Evolutionary conservation across 2,329 filamentous ascomycete genomes (phyloP).

Genomic region (Trichoderma sp.): DNA sequence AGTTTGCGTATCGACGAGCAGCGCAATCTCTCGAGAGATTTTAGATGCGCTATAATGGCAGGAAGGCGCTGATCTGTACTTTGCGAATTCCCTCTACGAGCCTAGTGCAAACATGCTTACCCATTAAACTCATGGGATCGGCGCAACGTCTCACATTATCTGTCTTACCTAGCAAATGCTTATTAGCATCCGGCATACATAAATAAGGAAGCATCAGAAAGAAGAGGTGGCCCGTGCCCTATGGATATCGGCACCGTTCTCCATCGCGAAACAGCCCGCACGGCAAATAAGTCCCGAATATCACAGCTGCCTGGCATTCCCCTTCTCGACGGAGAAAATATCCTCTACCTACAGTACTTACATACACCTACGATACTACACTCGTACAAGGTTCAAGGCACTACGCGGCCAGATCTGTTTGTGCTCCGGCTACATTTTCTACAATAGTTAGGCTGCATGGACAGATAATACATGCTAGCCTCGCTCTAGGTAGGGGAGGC

Average conservation of each 20-base stretch:
- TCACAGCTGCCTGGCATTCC: slow-evolving; percentile 1
- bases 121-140: slow-evolving; percentile 21
- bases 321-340: neutral
- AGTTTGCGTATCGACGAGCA: neutral
- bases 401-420: neutral
- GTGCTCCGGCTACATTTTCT: neutral
- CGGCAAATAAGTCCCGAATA: slow-evolving; percentile 25
- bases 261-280: slow-evolving; percentile 17
- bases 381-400: neutral
- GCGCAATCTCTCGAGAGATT: neutral
- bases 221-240: slow-evolving; percentile 23
- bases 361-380: neutral
- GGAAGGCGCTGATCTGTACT: neutral
- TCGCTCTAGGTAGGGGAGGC: slow-evolving; percentile 8
- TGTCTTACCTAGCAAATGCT: neutral
- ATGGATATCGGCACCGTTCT: slow-evolving; percentile 24
- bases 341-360: neutral
- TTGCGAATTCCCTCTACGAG: neutral
- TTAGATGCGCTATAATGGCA: neutral
- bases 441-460: slow-evolving; percentile 2
- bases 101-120: slow-evolving; percentile 26
- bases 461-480: neutral
- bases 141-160: slow-evolving; percentile 10
- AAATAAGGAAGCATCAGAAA: slow-evolving; percentile 15
- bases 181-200: neutral